Conservation (phyloP, 495 filamentous ascomycete genomes). For the Podospora conica region DNA sequence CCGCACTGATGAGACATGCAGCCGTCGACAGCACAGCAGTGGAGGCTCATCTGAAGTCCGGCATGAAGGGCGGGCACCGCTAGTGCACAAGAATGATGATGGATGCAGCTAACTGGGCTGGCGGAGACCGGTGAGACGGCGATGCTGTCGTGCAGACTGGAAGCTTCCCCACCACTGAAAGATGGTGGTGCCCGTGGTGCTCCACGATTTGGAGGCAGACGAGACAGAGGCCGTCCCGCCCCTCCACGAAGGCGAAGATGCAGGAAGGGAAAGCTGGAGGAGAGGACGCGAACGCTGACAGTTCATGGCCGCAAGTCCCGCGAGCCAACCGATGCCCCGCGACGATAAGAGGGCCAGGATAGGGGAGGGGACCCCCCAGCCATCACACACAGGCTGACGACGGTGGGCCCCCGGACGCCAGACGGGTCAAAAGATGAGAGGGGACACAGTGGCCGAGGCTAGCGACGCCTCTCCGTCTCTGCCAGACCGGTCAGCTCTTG, state of each 20-base stretch:
- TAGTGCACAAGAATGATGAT: not conserved
- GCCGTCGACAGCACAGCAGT: not conserved
- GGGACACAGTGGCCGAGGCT: constrained; percentile 5
- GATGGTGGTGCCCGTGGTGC: not conserved
- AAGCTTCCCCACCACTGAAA: not conserved
- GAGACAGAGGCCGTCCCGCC: not conserved
- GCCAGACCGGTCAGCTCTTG: constrained; percentile 9
- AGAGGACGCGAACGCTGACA: not conserved
- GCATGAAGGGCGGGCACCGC: not conserved
- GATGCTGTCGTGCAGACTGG: not conserved
- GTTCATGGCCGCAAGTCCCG: not conserved
- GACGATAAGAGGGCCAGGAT: not conserved
- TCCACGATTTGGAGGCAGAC: not conserved
- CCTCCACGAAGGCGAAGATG: not conserved
- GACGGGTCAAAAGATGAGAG: not conserved
- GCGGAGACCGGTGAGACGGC: not conserved
- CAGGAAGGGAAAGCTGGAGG: not conserved
- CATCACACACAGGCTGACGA: constrained; percentile 1
- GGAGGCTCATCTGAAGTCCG: not conserved
- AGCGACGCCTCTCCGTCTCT: not conserved
- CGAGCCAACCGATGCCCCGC: not conserved
- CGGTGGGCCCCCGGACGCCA: not conserved
- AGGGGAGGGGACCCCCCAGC: not conserved
- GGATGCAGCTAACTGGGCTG: not conserved
- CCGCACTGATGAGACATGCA: not conserved